Conservation (phyloP, 23 red algal species). For the Gracilaria gracilis region DNA sequence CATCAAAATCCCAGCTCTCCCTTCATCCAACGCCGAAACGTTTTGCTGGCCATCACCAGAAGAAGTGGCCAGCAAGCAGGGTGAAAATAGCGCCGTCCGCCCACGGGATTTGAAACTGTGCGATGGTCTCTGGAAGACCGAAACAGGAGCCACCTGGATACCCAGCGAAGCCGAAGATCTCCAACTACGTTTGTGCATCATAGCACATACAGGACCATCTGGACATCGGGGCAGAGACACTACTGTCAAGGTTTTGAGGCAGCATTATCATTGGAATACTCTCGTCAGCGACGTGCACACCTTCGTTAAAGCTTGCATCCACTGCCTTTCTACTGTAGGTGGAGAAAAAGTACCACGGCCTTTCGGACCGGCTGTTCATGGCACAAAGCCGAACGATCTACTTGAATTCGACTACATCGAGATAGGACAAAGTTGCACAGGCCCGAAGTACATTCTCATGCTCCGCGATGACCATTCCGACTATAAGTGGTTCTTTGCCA, state of each 20-base stretch:
- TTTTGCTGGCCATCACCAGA: no score
- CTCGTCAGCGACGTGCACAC: neutral
- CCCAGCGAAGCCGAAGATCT: neutral
- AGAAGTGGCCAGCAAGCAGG: no score
- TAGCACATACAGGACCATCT: slow-evolving; percentile 9
- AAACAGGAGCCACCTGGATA: neutral
- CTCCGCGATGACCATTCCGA: slow-evolving; percentile 7
- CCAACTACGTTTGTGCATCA: slow-evolving; percentile 4
- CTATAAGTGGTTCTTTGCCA: slow-evolving; percentile 15
- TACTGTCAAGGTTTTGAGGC: neutral
- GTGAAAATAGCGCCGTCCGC: neutral
- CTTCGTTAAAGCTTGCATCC: neutral
- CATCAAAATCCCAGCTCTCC: no score
- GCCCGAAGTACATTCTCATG: neutral
- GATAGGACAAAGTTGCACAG: neutral
- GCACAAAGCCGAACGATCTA: neutral
- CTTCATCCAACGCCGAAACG: no score
- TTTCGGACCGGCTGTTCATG: neutral
- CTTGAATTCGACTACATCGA: slow-evolving; percentile 8
- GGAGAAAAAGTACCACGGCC: neutral
- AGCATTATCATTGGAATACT: neutral
- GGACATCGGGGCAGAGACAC: neutral
- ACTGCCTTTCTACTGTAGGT: neutral
- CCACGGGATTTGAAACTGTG: neutral
- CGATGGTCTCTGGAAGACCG: neutral